Conservation (phyloP, 495 filamentous ascomycete species). For the Staphylotrichum tortipilum region DNA sequence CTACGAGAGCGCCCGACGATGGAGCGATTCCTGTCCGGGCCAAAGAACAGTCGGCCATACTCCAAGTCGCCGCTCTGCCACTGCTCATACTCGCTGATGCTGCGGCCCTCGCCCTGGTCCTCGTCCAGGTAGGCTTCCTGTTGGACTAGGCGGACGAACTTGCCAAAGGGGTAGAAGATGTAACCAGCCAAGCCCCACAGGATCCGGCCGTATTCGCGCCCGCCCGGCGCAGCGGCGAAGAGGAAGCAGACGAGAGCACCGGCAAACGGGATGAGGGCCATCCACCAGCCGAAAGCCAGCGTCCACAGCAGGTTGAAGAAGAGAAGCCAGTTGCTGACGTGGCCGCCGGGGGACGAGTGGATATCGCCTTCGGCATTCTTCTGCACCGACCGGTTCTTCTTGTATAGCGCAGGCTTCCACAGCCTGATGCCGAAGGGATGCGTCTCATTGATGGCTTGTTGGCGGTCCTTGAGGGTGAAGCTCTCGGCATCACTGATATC, state of each 20-base stretch:
- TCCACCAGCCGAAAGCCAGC: conserved; percentile 94
- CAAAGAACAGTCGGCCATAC: conserved; percentile 92
- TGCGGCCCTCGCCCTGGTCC: conserved; percentile 97
- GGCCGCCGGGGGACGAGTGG: conserved; percentile 85
- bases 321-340: conserved; percentile 72
- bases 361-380: conserved; percentile 96
- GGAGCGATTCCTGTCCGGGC: conserved; percentile 67
- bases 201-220: conserved; percentile 76
- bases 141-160: conserved; percentile 84
- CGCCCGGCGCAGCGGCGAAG: conserved; percentile 70
- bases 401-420: conserved; percentile 98
- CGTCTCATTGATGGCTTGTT: conserved; percentile 97
- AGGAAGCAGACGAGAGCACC: conserved; percentile 71
- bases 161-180: conserved; percentile 91
- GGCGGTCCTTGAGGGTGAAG: conserved; percentile 81
- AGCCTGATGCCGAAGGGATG: conserved; percentile 98
- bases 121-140: conserved; percentile 94
- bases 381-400: conserved; percentile 92
- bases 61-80: conserved; percentile 98
- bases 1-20: conserved; percentile 82
- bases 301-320: conserved; percentile 89
- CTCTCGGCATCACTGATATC: conserved; percentile 71
- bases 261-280: conserved; percentile 63
- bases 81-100: conserved; percentile 97
- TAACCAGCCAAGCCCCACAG: conserved; percentile 79